These are phyloP conservation scores for Papilionanthe hybrid DNA, from an alignment of 116 monocot genomes.

Conservation along the genomic window DNA sequence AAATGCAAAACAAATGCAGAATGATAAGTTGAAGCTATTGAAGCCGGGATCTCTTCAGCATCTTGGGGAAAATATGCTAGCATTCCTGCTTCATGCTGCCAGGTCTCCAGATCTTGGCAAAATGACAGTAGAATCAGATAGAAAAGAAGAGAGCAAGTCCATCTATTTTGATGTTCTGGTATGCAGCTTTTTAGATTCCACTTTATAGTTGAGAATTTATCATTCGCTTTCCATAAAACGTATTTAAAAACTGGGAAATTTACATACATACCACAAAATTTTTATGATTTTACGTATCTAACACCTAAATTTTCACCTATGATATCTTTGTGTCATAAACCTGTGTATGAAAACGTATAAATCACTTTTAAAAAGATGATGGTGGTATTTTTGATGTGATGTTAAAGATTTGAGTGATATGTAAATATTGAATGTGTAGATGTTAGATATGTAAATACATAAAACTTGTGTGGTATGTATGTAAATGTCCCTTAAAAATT, in stretches of 20 bases:
- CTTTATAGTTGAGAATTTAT: constrained; percentile 5
- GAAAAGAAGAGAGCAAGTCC: constrained; percentile 21
- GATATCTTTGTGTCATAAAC: too few species aligned
- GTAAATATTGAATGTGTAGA: too few species aligned
- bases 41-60: constrained; percentile 97
- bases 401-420: too few species aligned
- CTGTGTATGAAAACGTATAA: too few species aligned
- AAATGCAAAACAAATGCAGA: constrained; percentile 41
- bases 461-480: too few species aligned
- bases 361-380: too few species aligned
- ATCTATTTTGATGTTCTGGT: constrained; percentile 90
- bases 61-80: constrained; percentile 97
- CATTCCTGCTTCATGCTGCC: constrained; percentile 69
- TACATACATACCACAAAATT: too few species aligned
- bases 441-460: too few species aligned
- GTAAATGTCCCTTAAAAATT: background rate
- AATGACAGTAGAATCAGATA: constrained; percentile 10
- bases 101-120: constrained; percentile 45
- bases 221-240: background rate
- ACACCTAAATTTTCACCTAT: too few species aligned
- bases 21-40: constrained; percentile 82
- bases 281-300: too few species aligned
- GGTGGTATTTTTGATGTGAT: too few species aligned
- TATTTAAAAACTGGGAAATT: background rate
- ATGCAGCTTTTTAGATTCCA: constrained; percentile 5